Percentiles rank a stretch among this genome's conserved stretches.
Conservation (phyloP, 345 rosid species). For the Fremontodendron californicum region DNA sequence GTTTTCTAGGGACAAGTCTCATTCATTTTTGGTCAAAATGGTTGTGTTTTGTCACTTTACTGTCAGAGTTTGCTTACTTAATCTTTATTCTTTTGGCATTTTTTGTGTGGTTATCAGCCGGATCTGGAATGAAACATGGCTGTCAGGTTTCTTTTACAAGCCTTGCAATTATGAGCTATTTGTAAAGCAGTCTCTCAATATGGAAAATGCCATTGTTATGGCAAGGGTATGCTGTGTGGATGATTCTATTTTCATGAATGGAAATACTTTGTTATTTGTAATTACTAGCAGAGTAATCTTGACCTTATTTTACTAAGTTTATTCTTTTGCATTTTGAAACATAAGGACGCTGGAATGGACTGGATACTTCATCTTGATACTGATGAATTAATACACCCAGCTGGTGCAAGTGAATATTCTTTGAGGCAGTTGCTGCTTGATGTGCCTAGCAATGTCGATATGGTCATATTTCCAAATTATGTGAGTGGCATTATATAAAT, state of each 20-base stretch:
- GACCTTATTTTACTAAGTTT: slow-evolving; percentile 9
- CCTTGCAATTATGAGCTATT: slow-evolving; percentile 96
- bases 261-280: slow-evolving; percentile 17
- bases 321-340: slow-evolving; percentile 16
- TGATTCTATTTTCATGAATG: background rate
- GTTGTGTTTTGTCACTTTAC: background rate
- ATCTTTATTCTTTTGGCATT: background rate
- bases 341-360: slow-evolving; percentile 74
- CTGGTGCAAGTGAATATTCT: slow-evolving; percentile 87
- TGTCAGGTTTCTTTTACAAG: slow-evolving; percentile 87
- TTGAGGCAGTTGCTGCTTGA: slow-evolving; percentile 77
- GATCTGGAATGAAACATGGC: slow-evolving; percentile 98
- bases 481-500: slow-evolving; percentile 49
- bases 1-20: background rate
- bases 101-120: slow-evolving; percentile 49
- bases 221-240: slow-evolving; percentile 75
- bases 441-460: slow-evolving; percentile 79
- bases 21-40: background rate
- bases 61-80: slow-evolving; percentile 1
- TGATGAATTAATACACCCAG: slow-evolving; percentile 88
- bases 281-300: background rate
- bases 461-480: slow-evolving; percentile 93
- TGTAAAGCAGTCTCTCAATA: slow-evolving; percentile 97
- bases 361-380: slow-evolving; percentile 98
- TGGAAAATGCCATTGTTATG: slow-evolving; percentile 99